Base-by-base conservation (phyloP, 164 flowering plant species). In the Umbellularia californica region DNA sequence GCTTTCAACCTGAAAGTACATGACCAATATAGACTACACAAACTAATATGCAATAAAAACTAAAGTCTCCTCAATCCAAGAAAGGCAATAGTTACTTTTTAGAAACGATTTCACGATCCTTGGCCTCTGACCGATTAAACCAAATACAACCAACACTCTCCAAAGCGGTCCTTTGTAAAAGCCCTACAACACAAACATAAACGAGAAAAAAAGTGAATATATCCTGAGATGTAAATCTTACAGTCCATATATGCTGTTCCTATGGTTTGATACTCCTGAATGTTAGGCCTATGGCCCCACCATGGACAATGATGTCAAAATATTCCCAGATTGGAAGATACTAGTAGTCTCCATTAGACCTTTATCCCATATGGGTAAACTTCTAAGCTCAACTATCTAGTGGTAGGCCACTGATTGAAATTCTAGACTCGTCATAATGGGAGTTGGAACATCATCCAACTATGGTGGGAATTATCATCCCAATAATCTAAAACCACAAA, bases 81-180 rank as follows among this genome's bases (percentile, higher is more conserved):
- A 71, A 9, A 50, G 27, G 69, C 22, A 71, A 13, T 20, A 78
- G 93, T 81, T 80, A 93, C 98, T 90, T 96, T 83, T 75, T 86
- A 67, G 95, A 90, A 5, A 96, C 97, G 79, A 91, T 85, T 88
- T 86, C 97, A 70, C 99, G 97, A 83, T 94, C 99, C 81, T 91
- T 92, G 69, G 90, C 88, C 81, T 94, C 99, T 25, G 94, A 27
- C 10, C 98, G 94, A 65, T 96, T 92, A 85, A 96, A 96, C 98
- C 99, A 96, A 76, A 94, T 94, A 77, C 99, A 92, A 74, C 99
- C 98, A 51, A 92, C 85, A 77, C 97, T 94, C 85, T 96, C 98
- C 80, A 96, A 81, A 55, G 91, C 86, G 65, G 97, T 94, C 83
- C 91, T 91, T 76, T 96, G 99, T 79, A 94, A 69, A 67, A 94